Evolutionary conservation across 169 alveolate species (phyloP), one percentile per base, ranked within the genome.

Genomic region (Cryptosporidium viatorum): DNA sequence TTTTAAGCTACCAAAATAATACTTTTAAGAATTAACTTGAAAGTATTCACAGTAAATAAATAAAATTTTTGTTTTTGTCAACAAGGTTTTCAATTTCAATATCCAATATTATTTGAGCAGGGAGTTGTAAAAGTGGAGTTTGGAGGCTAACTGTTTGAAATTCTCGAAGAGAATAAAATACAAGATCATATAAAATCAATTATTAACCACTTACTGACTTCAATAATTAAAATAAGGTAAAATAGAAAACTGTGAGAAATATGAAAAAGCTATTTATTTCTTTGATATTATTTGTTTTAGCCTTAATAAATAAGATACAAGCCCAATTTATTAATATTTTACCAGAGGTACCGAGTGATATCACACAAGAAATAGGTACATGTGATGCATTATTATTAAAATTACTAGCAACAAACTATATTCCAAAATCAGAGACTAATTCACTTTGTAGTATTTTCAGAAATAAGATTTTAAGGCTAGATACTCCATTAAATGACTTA

Each of bases 331-430:
- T 80, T 6, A 48, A 39, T 10, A 26, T 73, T 21, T 21, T 80
- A 18, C 89, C 55, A 41, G 75, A 59, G 29, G 68, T 80, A 12
- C 43, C 68, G 39, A 16, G 52, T 43, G 74, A 62, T 26, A 45
- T 62, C 39, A 29, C 59, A 7, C 75, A 80, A 7, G 65, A 59
- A 26, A 67, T 80, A 60, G 75, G 80, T 31, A 48, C 69, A 26
- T 80, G 89, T 65, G 75, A 65, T 62, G 59, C 73, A 65, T n/a
- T 80, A 29, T 50, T 80, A 50, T 45, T 80, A 29, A 80, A 67
- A 18, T 31, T 80, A 23, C 55, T 80, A 29, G 45, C 45, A 21
- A 23, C 67, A 12, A 62, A 45, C 29, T 58, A 59, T 29, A 26
- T 62, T 3, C 75, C 43, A 29, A 65, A 65, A 18, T 7, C 55